These are phyloP conservation scores for Leccinum glutinopallens DNA, from an alignment of 1,284 basidiomycete species.

Conservation along the genomic window DNA sequence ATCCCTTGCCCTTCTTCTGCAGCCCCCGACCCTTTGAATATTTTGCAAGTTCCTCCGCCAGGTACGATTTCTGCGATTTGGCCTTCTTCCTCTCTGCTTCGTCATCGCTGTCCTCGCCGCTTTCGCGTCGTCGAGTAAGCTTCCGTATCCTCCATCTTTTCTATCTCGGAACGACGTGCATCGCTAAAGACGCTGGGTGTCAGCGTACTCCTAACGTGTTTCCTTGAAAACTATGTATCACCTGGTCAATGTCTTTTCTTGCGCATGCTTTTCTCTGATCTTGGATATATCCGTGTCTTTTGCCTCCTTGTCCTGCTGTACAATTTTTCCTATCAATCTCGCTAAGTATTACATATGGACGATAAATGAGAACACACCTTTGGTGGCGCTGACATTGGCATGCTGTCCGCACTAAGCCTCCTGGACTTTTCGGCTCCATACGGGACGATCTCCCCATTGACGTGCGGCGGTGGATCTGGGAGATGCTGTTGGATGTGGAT, in stretches of 20 bases:
- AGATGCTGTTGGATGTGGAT: constrained; percentile 29
- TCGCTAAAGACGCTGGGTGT: constrained; percentile 44
- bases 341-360: background rate
- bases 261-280: constrained; percentile 73
- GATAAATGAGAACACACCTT: constrained; percentile 22
- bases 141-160: constrained; percentile 85
- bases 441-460: constrained; percentile 48
- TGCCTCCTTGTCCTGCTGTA: constrained; percentile 37
- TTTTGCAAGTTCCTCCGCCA: constrained; percentile 80
- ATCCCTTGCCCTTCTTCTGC: constrained; percentile 51
- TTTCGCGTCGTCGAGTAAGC: constrained; percentile 56
- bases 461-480: constrained; percentile 22
- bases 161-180: constrained; percentile 76
- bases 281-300: constrained; percentile 60
- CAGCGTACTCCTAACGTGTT: background rate
- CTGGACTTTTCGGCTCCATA: constrained; percentile 42
- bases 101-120: constrained; percentile 60
- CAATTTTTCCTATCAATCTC: background rate
- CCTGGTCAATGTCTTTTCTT: constrained; percentile 63
- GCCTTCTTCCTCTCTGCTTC: constrained; percentile 58
- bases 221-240: constrained; percentile 29
- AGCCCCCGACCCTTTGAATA: constrained; percentile 70
- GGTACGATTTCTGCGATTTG: constrained; percentile 67
- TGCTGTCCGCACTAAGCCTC: constrained; percentile 4
- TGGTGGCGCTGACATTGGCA: constrained; percentile 1